These are phyloP conservation scores for Ophiocordyceps australis DNA, from an alignment of 2,329 filamentous ascomycete species.

Conservation along the genomic window DNA sequence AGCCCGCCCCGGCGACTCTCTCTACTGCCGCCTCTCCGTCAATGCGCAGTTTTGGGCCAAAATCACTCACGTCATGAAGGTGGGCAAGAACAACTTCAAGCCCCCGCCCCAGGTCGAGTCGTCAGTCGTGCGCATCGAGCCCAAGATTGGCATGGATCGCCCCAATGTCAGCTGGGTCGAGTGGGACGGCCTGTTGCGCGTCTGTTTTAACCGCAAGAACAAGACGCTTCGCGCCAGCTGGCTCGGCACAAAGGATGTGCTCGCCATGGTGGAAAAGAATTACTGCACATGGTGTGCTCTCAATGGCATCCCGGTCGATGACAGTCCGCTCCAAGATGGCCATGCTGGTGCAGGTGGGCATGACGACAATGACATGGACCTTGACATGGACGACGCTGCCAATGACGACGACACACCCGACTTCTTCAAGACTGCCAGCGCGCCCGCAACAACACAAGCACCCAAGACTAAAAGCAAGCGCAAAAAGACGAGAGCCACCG, in stretches of 20 bases:
- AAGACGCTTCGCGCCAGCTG: slow-evolving; percentile 73
- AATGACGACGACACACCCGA: slow-evolving; percentile 60
- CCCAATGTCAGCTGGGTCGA: slow-evolving; percentile 88
- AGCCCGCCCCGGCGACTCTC: slow-evolving; percentile 69
- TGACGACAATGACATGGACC: slow-evolving; percentile 17
- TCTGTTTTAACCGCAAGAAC: slow-evolving; percentile 61
- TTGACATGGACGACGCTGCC: slow-evolving; percentile 29
- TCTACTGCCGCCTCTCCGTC: slow-evolving; percentile 80
- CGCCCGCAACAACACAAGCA: too few relatives aligned
- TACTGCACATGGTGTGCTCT: slow-evolving; percentile 83
- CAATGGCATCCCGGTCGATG: slow-evolving; percentile 64
- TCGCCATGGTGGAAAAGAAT: slow-evolving; percentile 70
- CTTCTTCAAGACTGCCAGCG: slow-evolving; percentile 50
- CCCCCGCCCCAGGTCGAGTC: slow-evolving; percentile 87
- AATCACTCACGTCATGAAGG: slow-evolving; percentile 66
- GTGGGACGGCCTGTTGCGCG: slow-evolving; percentile 79
- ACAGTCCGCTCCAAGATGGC: slow-evolving; percentile 33
- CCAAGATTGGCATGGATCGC: slow-evolving; percentile 57
- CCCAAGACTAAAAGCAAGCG: slow-evolving; percentile 49
- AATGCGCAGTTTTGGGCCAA: slow-evolving; percentile 79
- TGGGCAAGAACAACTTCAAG: slow-evolving; percentile 91
- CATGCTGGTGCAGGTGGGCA: slow-evolving; percentile 24
- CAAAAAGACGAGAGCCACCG: slow-evolving; percentile 61
- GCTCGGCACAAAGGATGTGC: slow-evolving; percentile 61
- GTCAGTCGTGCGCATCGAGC: slow-evolving; percentile 76